A percentile compares a stretch with the other conserved stretches of the same genome.
Conservation (phyloP, 2,329 filamentous ascomycete species). For the Pseudocercospora fijiensis region DNA sequence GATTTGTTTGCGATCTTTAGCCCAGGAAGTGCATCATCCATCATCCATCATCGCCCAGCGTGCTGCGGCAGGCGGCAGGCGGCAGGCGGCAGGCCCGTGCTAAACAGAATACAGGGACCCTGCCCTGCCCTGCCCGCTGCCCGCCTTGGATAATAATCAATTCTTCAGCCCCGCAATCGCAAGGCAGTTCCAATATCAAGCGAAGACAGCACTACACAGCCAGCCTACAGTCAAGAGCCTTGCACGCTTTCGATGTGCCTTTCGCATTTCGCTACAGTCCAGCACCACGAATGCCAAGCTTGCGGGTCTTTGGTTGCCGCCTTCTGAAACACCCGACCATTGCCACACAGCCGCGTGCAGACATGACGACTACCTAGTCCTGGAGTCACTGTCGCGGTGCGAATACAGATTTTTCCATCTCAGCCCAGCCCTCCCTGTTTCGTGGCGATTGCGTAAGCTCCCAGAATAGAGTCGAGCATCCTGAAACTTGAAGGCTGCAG, state of each 20-base stretch:
- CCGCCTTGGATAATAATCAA: neutral
- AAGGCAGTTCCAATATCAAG: neutral
- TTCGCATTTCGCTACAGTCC: neutral
- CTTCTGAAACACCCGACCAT: neutral
- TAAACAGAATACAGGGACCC: neutral
- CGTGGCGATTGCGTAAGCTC: slow-evolving; percentile 5
- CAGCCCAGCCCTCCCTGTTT: too few relatives aligned
- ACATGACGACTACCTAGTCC: neutral
- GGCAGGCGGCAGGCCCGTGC: neutral
- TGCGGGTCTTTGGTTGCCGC: neutral
- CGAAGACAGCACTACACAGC: neutral
- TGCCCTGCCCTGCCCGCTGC: too few relatives aligned
- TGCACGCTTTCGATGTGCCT: too few relatives aligned
- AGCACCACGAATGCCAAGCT: neutral
- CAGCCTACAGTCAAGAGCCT: too few relatives aligned
- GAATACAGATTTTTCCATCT: neutral
- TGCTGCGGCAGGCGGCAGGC: neutral
- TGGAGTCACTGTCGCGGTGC: neutral
- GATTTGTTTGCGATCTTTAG: neutral
- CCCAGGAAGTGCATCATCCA: neutral
- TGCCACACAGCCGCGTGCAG: neutral
- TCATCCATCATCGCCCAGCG: neutral
- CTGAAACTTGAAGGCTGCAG: neutral
- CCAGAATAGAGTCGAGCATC: neutral
- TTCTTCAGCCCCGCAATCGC: slow-evolving; percentile 1